These are phyloP conservation scores for Amyloporia xantha DNA, from an alignment of 768 basidiomycete genomes.

Conservation along the genomic window DNA sequence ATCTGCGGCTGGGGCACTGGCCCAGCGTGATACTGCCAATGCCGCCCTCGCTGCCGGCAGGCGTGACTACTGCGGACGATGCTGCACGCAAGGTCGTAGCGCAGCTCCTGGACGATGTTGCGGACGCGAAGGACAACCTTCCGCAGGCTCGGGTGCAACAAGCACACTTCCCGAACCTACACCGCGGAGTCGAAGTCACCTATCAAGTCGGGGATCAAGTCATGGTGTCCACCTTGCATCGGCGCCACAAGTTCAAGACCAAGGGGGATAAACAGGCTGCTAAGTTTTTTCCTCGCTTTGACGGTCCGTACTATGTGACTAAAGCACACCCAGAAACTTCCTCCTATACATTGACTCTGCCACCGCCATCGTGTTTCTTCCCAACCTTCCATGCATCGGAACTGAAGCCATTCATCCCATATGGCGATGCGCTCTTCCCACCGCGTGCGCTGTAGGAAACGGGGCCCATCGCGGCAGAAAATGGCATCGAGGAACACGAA, in stretches of 20 bases:
- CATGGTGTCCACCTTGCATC: too few relatives aligned
- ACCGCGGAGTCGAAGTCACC: too few relatives aligned
- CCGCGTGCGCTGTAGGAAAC: constrained; percentile 19
- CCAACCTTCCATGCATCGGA: constrained; percentile 31
- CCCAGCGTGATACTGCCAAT: too few relatives aligned
- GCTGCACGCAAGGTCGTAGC: too few relatives aligned
- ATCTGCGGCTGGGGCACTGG: too few relatives aligned
- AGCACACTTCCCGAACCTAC: too few relatives aligned
- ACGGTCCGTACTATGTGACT: constrained; percentile 21
- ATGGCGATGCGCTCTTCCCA: constrained; percentile 33
- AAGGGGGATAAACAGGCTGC: constrained; percentile 24
- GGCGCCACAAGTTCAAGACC: constrained; percentile 20
- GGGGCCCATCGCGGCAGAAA: constrained; percentile 18
- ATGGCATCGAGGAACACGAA: constrained; percentile 22
- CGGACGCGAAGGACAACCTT: too few relatives aligned
- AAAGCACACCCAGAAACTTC: constrained; percentile 12
- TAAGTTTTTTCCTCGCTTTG: constrained; percentile 35
- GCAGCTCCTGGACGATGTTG: too few relatives aligned
- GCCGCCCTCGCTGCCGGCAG: too few relatives aligned
- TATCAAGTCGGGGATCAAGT: too few relatives aligned
- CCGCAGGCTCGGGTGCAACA: too few relatives aligned
- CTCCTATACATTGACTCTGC: constrained; percentile 21
- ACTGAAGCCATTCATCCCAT: constrained; percentile 23
- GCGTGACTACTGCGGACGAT: too few relatives aligned
- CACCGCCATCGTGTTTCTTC: constrained; percentile 14